Base-by-base conservation (phyloP, 306 rosid species). In the Sechiopsis laciniata region DNA sequence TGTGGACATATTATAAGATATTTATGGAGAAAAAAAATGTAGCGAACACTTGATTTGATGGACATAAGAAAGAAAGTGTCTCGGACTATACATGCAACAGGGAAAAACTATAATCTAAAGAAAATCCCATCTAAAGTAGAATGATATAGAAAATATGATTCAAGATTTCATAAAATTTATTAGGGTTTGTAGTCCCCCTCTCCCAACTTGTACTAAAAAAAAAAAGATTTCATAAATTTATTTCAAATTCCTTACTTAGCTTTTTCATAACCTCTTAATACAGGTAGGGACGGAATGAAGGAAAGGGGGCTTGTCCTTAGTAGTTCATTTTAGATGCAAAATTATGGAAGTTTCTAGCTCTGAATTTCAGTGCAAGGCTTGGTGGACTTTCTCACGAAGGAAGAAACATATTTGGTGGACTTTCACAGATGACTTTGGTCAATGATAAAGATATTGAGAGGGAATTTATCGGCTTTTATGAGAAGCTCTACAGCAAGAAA, bases 141-240 rank as follows among this genome's bases (percentile, higher is more conserved):
- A 26, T 26, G 45, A 7, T 42, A 61, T 61, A 61, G 6, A 11
- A 14, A 40, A 40, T 40, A 40, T 40, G 10, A 40, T 40, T 10
- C 15, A 19, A 62, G 68, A 62, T 62, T 62, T 3, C 67, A 61
- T 29, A 10, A 29, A 61, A 29, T 14, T 61, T 42, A 61, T 26
- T 14, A n/a, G n/a, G n/a, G n/a, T n/a, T n/a, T n/a, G n/a, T n/a
- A n/a, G n/a, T n/a, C n/a, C n/a, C n/a, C n/a, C n/a, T n/a, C n/a
- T n/a, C n/a, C n/a, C n/a, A n/a, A n/a, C n/a, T n/a, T n/a, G n/a
- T n/a, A n/a, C n/a, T n/a, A n/a, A n/a, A n/a, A n/a, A n/a, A n/a
- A n/a, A n/a, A n/a, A 19, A 62, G 68, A 62, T 62, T 62, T 3
- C 67, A 61, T 29, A 10, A 29, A 61, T 14, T 61, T 42, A 61